phyloP scores from a whole-genome alignment of 1,284 basidiomycete species.

The Microbotryum lychnidis-dioicae region DNA sequence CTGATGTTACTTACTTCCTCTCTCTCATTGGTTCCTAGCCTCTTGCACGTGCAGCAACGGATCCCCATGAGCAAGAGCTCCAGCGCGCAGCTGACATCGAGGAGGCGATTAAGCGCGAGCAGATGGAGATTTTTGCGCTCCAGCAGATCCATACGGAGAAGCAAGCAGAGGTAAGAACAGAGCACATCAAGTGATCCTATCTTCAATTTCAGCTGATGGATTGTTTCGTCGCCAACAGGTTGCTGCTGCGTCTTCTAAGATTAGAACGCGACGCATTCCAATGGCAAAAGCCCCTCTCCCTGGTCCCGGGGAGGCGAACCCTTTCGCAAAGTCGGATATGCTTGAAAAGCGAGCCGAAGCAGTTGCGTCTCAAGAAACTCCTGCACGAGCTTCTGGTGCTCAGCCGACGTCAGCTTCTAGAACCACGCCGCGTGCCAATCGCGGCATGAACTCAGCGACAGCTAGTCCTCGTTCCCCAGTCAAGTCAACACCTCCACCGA shows the following conservation, averaged over 20 bases:
- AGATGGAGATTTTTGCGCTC: conserved; percentile 33
- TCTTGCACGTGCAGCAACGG: not conserved
- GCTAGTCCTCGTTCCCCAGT: too few relatives aligned
- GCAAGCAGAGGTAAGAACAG: conserved; percentile 15
- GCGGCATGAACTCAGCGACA: not conserved
- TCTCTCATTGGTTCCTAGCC: not conserved
- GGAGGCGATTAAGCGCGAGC: conserved; percentile 32
- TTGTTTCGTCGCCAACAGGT: not conserved
- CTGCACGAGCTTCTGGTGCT: not conserved
- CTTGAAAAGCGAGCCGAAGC: not conserved
- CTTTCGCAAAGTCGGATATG: not conserved
- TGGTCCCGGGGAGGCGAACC: not conserved
- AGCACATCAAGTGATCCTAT: not conserved
- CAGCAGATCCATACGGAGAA: conserved; percentile 29
- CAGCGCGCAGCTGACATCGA: conserved; percentile 23
- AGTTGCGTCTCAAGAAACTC: not conserved
- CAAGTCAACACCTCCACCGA: too few relatives aligned
- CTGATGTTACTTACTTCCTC: not conserved
- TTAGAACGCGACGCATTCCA: not conserved
- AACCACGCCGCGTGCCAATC: not conserved
- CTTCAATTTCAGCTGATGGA: too few relatives aligned
- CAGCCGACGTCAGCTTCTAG: not conserved
- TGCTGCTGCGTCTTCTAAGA: not conserved
- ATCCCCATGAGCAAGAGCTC: conserved; percentile 2
- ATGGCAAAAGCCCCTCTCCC: not conserved